Base-by-base conservation (phyloP, 164 flowering plant genomes). In the Kalanchoe fedtschenkoi region DNA sequence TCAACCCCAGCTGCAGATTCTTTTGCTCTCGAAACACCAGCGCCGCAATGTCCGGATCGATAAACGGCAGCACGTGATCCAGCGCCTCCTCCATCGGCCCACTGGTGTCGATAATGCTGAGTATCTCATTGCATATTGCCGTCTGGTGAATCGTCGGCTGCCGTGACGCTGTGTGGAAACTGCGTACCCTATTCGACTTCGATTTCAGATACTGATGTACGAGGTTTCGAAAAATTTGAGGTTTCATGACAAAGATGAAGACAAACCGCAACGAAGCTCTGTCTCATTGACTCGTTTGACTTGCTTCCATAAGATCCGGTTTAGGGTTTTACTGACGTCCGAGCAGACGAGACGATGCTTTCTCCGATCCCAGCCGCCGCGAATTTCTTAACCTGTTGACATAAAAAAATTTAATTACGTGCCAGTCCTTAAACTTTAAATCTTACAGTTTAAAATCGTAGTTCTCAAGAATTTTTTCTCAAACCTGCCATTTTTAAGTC, bases 61-160 rank as follows among this genome's bases (percentile, higher is more conserved):
- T 64, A n/a, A 65, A 63, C 1, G 80, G 84, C 29, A 64, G 65
- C 3, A 79, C 32, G 34, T 34, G 47, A 3, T 79, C 80, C 26
- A 89, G 72, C 0, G 77, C 72, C 8, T 65, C 68, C 60, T 79
- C 89, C 53, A 85, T 65, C 19, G 83, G 77, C 39, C 60, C 33
- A 37, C 53, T 32, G 30, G 71, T 62, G 0, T 75, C 63, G 7
- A 38, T 24, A n/a, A 79, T 26, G 1, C 32, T 17, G 8, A 11
- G 11, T 26, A 51, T 51, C 56, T 51, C 56, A 26, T 51, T 51
- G 56, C 56, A 24, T 24, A 51, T 51, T 29, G 32, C 56, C 32
- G 24, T 51, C 32, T 26, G 56, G 30, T 51, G 56, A 51, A 51
- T 26, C 32, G 32, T 51, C 16, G 13, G 26, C 24, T 28, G 56